Base-by-base conservation (phyloP, 2,329 filamentous ascomycete genomes). In the Talaromyces sp. region DNA sequence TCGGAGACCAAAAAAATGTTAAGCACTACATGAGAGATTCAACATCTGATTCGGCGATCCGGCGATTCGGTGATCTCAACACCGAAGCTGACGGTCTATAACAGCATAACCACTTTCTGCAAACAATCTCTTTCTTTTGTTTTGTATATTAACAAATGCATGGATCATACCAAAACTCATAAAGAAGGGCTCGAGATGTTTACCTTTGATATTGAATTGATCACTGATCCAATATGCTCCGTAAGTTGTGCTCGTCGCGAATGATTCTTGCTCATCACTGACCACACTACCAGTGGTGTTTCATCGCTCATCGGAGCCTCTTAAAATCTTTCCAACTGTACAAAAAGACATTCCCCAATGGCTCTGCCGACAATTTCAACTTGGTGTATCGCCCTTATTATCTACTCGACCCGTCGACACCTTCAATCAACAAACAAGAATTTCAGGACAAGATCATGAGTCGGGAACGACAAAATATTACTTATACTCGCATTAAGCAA, bases 341-440 rank as follows among this genome's bases (percentile, higher is more conserved):
- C 32, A 38, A 29, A 38, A 52, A n/a, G n/a, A 60, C 59, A 17
- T 29, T 60, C 29, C 54, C 54, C 21, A 54, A 60, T 41, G 59
- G 59, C 32, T 60, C 54, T n/a, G 38, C 35, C 27, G 59, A 60
- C 21, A n/a, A 29, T 4, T 60, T 60, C 50, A 57, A 57, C 38
- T 38, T 60, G 26, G 53, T 14, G n/a, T 60, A 60, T 46, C 59
- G 46, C 2, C 59, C 59, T 14, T 60, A 57, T 38, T 60, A 57
- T 50, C 54, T 60, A 21, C 59, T 60, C 19, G 59, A 57, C 29
- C 59, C 59, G 7, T 24, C 48, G 19, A 54, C 43, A 26, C 54
- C 59, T 4, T 31, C 26, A 17, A 31, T 21, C 32, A 38, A 57
- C 27, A 60, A 60, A 29, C 51, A 56, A 21, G 35, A 60, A n/a